Base-by-base conservation (phyloP, 169 alveolate species). In the Theileria annulata region DNA sequence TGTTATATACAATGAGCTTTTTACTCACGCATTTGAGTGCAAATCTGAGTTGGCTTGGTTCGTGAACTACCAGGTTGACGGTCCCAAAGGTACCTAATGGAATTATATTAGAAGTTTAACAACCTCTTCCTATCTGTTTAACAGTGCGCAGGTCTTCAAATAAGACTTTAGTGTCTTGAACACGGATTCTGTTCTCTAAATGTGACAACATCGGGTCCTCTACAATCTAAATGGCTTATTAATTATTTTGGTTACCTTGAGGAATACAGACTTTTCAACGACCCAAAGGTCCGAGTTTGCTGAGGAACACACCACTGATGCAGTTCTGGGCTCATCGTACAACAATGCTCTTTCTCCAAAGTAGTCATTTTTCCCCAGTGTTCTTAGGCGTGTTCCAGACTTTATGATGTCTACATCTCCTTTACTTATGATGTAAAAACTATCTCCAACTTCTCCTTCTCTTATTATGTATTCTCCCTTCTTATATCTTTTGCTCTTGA, bases 291-390 rank as follows among this genome's bases (percentile, higher is more conserved):
- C 93, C 3, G 85, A 72, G 54, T 79, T 75, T n/a, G 90, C 54
- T 42, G 88, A 80, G 68, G 83, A 86, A 33, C 93, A 82, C 71
- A 92, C 91, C 47, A 96, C 97, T 4, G 99, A 91, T n/a, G 98
- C 98, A 2, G 96, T 81, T 51, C 98, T 80, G 33, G 93, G 92
- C 85, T 95, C 99, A 68, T 95, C 95, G 63, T 92, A 94, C 62
- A 97, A 85, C 23, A 97, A 80, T 6, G 99, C 96, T 56, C 99
- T 90, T 72, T 97, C 99, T 9, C 99, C 99, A 79, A 97, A 97
- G 79, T 95, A 97, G 82, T 96, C 98, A 66, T 94, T 90, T 62
- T 93, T 94, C 23, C 96, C 96, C 33, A 94, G 82, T 12, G 96
- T 95, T 37, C 97, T 81, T 37, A 97, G 78, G 48, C 90, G 82